Evolutionary conservation across 2,329 filamentous ascomycete species (phyloP), one percentile per base, ranked within the genome.

Genomic region (Diaporthe sp.): DNA sequence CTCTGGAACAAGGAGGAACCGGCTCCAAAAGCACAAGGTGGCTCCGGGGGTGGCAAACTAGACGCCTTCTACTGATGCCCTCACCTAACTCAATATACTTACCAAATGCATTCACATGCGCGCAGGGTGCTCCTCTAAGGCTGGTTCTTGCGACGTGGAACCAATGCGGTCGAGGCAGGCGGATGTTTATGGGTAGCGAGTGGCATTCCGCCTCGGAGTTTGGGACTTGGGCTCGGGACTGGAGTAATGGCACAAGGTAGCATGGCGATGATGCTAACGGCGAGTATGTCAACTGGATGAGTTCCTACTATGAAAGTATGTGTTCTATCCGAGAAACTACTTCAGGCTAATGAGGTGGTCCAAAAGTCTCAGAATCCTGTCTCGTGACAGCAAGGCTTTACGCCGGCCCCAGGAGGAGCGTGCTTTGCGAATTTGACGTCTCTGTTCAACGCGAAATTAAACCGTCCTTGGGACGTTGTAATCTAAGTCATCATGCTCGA

Each of bases 21-120:
- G 10, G 35, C 35, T 10, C 30, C 19, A 15, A 13, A 27, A n/a
- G 25, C 19, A 19, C 13, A n/a, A n/a, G 25, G 25, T 12, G 47
- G 12, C 10, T 27, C 53, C 10, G 39, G 55, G 12, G 58, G 37
- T 19, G 56, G 44, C 12, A 68, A 44, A 17, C 32, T 72, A 19
- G 74, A 73, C 55, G 32, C 58, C n/a, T 75, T 75, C 71, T 73
- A 39, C 35, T 75, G 27, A 73, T 30, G 4, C 47, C 9, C 15
- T 27, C 3, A 5, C 19, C 6, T 27, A 5, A 22, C 22, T 15
- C 19, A 17, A 27, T 15, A 15, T 12, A 25, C 5, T 51, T 13
- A 25, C 13, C 47, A 22, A 6, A 25, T 44, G n/a, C 9, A 25
- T 19, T 2, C 4, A 4, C 10, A 15, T 37, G 32, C 32, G 30